Evolutionary conservation across 2,329 filamentous ascomycete species (phyloP).

Genomic region (Diaporthe caulivora): DNA sequence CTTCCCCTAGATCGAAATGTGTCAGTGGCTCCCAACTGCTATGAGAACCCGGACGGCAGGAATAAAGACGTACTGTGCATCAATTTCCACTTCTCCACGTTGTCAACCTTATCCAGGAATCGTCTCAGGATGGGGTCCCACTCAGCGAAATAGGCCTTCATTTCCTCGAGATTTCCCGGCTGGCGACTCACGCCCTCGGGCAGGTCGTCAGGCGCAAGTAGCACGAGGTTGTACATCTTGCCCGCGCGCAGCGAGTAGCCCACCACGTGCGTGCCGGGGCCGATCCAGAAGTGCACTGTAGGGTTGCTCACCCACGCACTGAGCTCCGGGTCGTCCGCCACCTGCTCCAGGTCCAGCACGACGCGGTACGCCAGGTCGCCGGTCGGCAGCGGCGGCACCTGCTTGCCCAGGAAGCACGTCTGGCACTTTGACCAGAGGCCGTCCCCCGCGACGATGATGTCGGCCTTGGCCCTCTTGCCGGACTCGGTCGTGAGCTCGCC

Average conservation of each 20-base stretch:
- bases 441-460: slow-evolving; percentile 73
- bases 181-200: slow-evolving; percentile 60
- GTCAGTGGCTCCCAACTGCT: background rate
- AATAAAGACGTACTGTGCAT: slow-evolving; percentile 60
- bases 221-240: slow-evolving; percentile 73
- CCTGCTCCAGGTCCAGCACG: slow-evolving; percentile 64
- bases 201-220: slow-evolving; percentile 72
- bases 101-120: slow-evolving; percentile 63
- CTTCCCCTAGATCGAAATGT: slow-evolving; percentile 47
- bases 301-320: slow-evolving; percentile 65
- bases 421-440: slow-evolving; percentile 73
- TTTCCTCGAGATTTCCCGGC: slow-evolving; percentile 69
- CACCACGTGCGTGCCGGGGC: slow-evolving; percentile 71
- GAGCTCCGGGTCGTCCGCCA: slow-evolving; percentile 62
- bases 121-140: slow-evolving; percentile 72
- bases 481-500: slow-evolving; percentile 54
- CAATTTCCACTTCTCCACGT: slow-evolving; percentile 77
- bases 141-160: slow-evolving; percentile 67
- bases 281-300: slow-evolving; percentile 72
- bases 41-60: rapidly evolving
- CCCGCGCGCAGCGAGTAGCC: slow-evolving; percentile 72
- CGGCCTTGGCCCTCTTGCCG: slow-evolving; percentile 56
- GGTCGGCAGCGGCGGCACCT: slow-evolving; percentile 66
- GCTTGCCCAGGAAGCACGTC: slow-evolving; percentile 57
- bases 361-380: slow-evolving; percentile 76